Conservation (phyloP, 75 land plant genomes). For the Chamaecyparis obtusa region DNA sequence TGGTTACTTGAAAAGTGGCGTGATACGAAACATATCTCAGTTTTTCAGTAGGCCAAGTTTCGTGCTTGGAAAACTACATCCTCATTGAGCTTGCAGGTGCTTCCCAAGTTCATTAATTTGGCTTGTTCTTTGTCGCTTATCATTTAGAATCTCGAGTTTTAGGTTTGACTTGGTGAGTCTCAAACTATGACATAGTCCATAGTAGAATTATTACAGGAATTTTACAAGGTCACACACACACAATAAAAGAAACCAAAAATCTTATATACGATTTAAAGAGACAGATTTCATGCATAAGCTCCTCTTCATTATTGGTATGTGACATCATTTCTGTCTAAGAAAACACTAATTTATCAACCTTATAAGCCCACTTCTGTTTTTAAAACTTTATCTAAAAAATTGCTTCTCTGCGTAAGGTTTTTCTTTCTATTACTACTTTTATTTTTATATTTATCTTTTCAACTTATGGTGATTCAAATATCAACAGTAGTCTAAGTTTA, state of each 20-base stretch:
- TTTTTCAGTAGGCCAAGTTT: neutral
- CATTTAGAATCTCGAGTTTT: neutral
- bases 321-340: neutral
- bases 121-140: neutral
- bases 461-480: neutral
- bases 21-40: neutral
- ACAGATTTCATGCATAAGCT: too few relatives aligned
- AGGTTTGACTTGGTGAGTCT: neutral
- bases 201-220: neutral
- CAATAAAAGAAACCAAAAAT: neutral
- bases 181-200: neutral
- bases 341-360: neutral
- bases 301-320: too few relatives aligned
- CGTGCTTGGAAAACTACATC: neutral
- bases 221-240: neutral
- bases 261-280: too few relatives aligned
- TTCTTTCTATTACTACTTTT: too few relatives aligned
- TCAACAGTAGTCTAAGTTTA: neutral
- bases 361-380: neutral
- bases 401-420: too few relatives aligned
- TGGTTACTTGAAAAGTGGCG: neutral
- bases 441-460: neutral
- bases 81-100: neutral
- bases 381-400: neutral
- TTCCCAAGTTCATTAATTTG: too few relatives aligned